phyloP scores from a whole-genome alignment of 2,329 filamentous ascomycete genomes.

The Aspergillus thermomutatus region DNA sequence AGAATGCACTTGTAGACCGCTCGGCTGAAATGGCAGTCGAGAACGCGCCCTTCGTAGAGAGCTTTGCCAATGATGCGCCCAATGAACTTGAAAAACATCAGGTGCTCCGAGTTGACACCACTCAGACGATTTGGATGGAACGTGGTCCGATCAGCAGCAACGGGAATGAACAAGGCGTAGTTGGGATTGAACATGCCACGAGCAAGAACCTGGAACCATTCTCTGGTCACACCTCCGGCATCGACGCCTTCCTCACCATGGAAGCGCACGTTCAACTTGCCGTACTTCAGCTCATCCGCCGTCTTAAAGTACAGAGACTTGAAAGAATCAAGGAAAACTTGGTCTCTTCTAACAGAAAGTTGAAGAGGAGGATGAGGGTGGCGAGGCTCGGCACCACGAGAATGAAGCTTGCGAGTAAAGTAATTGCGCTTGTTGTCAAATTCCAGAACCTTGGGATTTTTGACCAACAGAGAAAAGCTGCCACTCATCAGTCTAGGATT shows the following conservation, averaged over 20 bases:
- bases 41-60: slow-evolving; percentile 88
- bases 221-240: slow-evolving; percentile 92
- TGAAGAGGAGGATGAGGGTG: slow-evolving; percentile 75
- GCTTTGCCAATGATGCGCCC: slow-evolving; percentile 98
- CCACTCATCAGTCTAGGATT: slow-evolving; percentile 99
- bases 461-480: slow-evolving; percentile 91
- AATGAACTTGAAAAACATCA: slow-evolving; percentile 99
- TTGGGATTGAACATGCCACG: slow-evolving; percentile 99
- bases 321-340: slow-evolving; percentile 98
- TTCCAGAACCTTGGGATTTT: slow-evolving; percentile 97
- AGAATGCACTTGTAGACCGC: slow-evolving; percentile 98
- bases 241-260: slow-evolving; percentile 97
- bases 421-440: slow-evolving; percentile 99
- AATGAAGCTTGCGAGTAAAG: slow-evolving; percentile 91
- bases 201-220: slow-evolving; percentile 98
- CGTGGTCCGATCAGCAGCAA: slow-evolving; percentile 94
- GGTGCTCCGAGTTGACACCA: slow-evolving; percentile 88
- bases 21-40: slow-evolving; percentile 98
- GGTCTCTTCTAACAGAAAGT: slow-evolving; percentile 83
- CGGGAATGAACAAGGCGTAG: slow-evolving; percentile 93
- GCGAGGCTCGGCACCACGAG: slow-evolving; percentile 65
- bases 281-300: slow-evolving; percentile 97
- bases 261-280: slow-evolving; percentile 97
- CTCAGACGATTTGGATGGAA: slow-evolving; percentile 98
- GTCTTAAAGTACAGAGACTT: slow-evolving; percentile 97